A percentile compares a stretch with the other conserved stretches of the same genome.
Evolutionary conservation across 2,329 filamentous ascomycete species (phyloP).

Genomic region (Cladosporium halotolerans): DNA sequence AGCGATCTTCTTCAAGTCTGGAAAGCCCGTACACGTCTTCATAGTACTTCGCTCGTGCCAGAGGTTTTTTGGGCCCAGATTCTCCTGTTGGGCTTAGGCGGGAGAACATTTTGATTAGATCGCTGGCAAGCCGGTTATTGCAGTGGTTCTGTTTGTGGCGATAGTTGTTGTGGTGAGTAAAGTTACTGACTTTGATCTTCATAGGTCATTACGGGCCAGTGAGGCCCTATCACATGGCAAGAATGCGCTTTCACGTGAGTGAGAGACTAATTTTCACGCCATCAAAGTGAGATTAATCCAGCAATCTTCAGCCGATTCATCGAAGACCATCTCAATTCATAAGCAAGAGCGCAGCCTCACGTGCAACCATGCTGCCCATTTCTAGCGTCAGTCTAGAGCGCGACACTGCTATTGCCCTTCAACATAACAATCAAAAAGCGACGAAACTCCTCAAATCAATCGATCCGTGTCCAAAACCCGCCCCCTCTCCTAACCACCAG

Average conservation of each 20-base stretch:
- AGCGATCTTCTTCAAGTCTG: neutral
- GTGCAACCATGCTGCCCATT: no score
- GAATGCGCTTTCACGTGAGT: no score
- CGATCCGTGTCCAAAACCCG: neutral
- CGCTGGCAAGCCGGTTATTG: no score
- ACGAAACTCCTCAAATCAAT: neutral
- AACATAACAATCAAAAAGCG: neutral
- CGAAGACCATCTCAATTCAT: no score
- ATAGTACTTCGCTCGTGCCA: neutral
- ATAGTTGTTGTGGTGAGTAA: no score
- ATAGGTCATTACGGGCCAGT: neutral
- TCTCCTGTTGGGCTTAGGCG: neutral
- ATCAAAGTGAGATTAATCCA: no score
- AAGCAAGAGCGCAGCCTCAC: no score
- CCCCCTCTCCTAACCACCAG: neutral
- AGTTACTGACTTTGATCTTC: neutral
- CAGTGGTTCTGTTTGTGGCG: no score
- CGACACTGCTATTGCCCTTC: no score
- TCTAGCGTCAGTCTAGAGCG: neutral
- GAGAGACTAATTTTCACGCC: no score
- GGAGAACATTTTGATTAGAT: neutral
- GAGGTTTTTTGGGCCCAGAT: neutral
- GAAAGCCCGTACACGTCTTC: neutral
- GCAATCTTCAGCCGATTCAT: no score
- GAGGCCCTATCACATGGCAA: neutral